These are phyloP conservation scores for Elaeis oleifera DNA, from an alignment of 202 grass and related monocot genomes.

Conservation along the genomic window DNA sequence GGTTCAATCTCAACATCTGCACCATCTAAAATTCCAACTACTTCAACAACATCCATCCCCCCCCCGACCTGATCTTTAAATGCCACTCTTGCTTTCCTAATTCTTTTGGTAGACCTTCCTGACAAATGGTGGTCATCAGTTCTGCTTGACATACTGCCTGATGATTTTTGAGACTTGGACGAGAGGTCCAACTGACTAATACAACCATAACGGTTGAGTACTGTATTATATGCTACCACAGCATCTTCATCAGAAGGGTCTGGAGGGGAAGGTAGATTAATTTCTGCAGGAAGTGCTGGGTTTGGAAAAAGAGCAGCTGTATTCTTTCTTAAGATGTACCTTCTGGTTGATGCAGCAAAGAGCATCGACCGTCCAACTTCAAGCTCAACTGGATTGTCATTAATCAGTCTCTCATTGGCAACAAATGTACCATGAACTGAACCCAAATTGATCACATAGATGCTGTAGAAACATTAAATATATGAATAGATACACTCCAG, in stretches of 20 bases:
- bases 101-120: conserved; percentile 63
- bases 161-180: conserved; percentile 28
- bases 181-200: conserved; percentile 39
- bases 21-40: conserved; percentile 93
- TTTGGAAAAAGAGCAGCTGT: conserved; percentile 49
- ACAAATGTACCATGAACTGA: conserved; percentile 96
- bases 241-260: conserved; percentile 80
- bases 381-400: conserved; percentile 81
- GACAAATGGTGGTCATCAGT: conserved; percentile 21
- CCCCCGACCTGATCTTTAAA: conserved; percentile 83
- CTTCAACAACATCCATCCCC: conserved; percentile 79
- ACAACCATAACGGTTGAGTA: conserved; percentile 74
- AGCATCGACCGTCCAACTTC: conserved; percentile 92
- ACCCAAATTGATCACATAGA: conserved; percentile 90
- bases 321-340: conserved; percentile 70
- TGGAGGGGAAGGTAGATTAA: conserved; percentile 87
- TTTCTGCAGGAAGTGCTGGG: conserved; percentile 44
- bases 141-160: conserved; percentile 15
- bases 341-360: conserved; percentile 89
- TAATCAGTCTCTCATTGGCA: conserved; percentile 82
- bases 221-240: conserved; percentile 89
- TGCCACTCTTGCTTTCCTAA: conserved; percentile 51
- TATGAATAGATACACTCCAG: background rate
- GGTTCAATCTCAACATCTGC: conserved; percentile 84
- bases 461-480: conserved; percentile 35